Evolutionary conservation across 1,284 basidiomycete genomes (phyloP), one percentile per base, ranked within the genome.

Genomic region (Ceratorhiza oryzae-sativae): DNA sequence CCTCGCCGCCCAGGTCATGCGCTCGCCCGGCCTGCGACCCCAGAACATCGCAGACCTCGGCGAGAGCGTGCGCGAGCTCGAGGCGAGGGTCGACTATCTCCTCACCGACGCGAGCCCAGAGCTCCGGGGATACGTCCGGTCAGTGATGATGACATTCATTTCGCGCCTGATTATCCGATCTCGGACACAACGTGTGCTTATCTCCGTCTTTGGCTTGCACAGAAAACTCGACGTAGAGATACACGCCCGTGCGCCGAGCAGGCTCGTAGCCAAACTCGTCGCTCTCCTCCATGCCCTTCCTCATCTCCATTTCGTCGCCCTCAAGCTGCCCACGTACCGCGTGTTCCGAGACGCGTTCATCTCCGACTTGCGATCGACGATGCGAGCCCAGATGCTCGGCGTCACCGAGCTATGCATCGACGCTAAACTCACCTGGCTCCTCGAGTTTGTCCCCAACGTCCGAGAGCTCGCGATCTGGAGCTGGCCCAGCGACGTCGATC

Each of bases 171-270:
- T n/a, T n/a, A n/a, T 18, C 48, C 48, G 23, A 25, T 30, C 48
- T 30, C 48, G 48, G 25, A 23, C 48, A 25, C 15, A 25, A 6
- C 4, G 36, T 39, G 5, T 15, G 25, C 48, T 51, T 51, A 51
- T 51, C 48, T 51, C 48, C 48, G 48, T 51, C 48, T 55, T 18
- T 27, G n/a, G n/a, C 53, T 13, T 30, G 2, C n/a, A 1, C 27
- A 70, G 67, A 30, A 48, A 41, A 53, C 20, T 70, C 27, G 67
- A 70, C 23, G 49, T 70, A 25, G 67, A 70, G 41, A 46, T 70
- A 6, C 48, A 58, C n/a, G 67, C 67, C 8, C 23, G 45, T 13
- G 67, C 53, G 1, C 56, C 53, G 2, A 3, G 1, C 10, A 8
- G 53, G 0, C 55, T 70, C 1, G 67, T 41, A 1, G 20, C 20